phyloP scores from a whole-genome alignment of 2,329 filamentous ascomycete genomes.

The Pseudogymnoascus sp. region DNA sequence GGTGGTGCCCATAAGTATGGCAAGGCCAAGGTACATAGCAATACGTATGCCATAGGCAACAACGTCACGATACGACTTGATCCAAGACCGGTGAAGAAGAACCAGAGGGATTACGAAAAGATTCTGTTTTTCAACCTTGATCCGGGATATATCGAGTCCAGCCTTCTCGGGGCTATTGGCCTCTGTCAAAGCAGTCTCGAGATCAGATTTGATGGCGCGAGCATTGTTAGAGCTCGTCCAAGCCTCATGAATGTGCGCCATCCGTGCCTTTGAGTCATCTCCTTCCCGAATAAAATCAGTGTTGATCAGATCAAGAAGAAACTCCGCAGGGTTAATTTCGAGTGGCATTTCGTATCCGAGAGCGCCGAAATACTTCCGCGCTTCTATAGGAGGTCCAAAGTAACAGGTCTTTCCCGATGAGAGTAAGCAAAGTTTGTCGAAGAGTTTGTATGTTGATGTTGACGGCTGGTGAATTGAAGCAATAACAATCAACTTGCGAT shows the following conservation, averaged over 20 bases:
- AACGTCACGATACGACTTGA: slow-evolving; percentile 73
- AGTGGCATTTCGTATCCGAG: slow-evolving; percentile 38
- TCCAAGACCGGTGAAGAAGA: slow-evolving; percentile 63
- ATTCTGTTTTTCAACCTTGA: not conserved
- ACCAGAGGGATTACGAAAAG: slow-evolving; percentile 42
- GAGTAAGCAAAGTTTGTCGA: slow-evolving; percentile 55
- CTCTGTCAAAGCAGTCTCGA: slow-evolving; percentile 27
- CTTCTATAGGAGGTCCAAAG: too few species aligned
- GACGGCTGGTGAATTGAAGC: slow-evolving; percentile 76
- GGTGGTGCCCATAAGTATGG: slow-evolving; percentile 76
- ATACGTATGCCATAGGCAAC: slow-evolving; percentile 72
- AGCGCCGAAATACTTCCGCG: too few species aligned
- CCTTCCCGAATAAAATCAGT: slow-evolving; percentile 55
- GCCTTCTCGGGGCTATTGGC: slow-evolving; percentile 23
- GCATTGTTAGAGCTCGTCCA: slow-evolving; percentile 33
- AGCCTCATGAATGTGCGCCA: slow-evolving; percentile 41
- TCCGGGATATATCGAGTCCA: slow-evolving; percentile 15
- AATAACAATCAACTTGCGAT: slow-evolving; percentile 55
- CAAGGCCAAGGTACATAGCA: slow-evolving; percentile 67
- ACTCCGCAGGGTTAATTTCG: slow-evolving; percentile 69
- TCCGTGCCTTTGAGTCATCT: slow-evolving; percentile 35
- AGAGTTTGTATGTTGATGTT: slow-evolving; percentile 63
- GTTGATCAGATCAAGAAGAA: slow-evolving; percentile 65
- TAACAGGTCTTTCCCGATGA: too few species aligned
- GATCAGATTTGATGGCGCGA: slow-evolving; percentile 17